Conservation (phyloP, 345 rosid genomes). For the Linum tenue region DNA sequence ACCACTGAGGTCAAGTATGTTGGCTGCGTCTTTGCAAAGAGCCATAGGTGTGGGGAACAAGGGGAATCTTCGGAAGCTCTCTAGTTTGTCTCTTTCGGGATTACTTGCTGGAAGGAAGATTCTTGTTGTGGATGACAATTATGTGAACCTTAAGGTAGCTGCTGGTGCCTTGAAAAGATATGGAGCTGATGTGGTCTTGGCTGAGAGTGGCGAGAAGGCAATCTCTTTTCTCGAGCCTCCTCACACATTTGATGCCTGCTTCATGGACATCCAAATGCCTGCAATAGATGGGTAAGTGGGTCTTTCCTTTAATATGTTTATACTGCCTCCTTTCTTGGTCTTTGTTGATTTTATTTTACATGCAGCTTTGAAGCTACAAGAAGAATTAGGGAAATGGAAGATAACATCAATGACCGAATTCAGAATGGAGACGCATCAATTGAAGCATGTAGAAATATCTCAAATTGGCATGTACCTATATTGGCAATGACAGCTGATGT, state of each 20-base stretch:
- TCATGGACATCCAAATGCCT: conserved; percentile 99
- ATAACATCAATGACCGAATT: conserved; percentile 23
- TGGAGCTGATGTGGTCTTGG: conserved; percentile 86
- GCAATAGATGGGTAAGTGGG: conserved; percentile 95
- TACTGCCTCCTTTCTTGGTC: not conserved
- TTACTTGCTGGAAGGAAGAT: too few species aligned
- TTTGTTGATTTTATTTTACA: conserved; percentile 8
- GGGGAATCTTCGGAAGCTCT: too few species aligned
- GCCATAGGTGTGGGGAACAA: too few species aligned
- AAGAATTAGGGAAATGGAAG: conserved; percentile 58
- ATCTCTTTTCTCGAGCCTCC: conserved; percentile 55
- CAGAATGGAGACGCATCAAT: conserved; percentile 26
- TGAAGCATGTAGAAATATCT: conserved; percentile 26
- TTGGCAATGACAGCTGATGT: too few species aligned
- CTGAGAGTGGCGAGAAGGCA: conserved; percentile 58
- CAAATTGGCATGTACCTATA: too few species aligned
- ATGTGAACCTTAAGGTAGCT: conserved; percentile 82
- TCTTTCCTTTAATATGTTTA: not conserved
- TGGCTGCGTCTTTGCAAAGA: conserved; percentile 71
- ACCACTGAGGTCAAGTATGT: conserved; percentile 80
- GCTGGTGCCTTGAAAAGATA: conserved; percentile 81
- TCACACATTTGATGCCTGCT: conserved; percentile 85
- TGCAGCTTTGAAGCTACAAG: conserved; percentile 71
- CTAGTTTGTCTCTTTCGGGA: too few species aligned
- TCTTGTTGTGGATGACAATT: conserved; percentile 76